phyloP scores from a whole-genome alignment of 805 yeast genomes.

The Teunomyces tritomae region DNA sequence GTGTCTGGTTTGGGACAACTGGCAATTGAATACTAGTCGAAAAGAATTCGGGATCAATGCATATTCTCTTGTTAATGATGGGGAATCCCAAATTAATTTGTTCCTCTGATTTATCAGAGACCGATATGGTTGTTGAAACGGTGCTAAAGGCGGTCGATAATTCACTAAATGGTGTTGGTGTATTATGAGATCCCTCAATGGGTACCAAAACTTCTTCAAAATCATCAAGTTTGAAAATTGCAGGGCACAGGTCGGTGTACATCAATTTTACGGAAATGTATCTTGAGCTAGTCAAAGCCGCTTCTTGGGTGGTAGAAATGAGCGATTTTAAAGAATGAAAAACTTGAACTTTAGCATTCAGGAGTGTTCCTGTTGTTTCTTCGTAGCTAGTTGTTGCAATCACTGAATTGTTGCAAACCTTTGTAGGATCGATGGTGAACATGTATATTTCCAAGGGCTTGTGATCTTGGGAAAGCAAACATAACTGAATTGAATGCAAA shows the following conservation, averaged over 20 bases:
- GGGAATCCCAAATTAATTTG: not conserved
- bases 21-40: not conserved
- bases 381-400: not conserved
- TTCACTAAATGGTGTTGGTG: not conserved
- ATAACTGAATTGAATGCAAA: slow-evolving; percentile 45
- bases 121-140: not conserved
- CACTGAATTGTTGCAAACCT: not conserved
- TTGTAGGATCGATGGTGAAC: slow-evolving; percentile 45
- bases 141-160: not conserved
- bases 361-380: not conserved
- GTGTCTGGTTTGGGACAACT: not conserved
- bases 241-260: slow-evolving; percentile 1
- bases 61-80: not conserved
- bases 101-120: not conserved
- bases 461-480: slow-evolving; percentile 10
- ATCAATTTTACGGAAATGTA: not conserved
- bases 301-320: not conserved
- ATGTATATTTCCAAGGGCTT: slow-evolving; percentile 52
- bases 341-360: not conserved
- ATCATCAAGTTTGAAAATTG: not conserved
- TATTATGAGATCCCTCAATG: not conserved
- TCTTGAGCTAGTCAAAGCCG: not conserved
- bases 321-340: not conserved
- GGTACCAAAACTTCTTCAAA: not conserved
- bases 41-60: not conserved